Percentiles rank a stretch among this genome's conserved stretches.
These are phyloP conservation scores for Pholiota adiposa DNA, from an alignment of 1,284 basidiomycete species.

Conservation along the genomic window DNA sequence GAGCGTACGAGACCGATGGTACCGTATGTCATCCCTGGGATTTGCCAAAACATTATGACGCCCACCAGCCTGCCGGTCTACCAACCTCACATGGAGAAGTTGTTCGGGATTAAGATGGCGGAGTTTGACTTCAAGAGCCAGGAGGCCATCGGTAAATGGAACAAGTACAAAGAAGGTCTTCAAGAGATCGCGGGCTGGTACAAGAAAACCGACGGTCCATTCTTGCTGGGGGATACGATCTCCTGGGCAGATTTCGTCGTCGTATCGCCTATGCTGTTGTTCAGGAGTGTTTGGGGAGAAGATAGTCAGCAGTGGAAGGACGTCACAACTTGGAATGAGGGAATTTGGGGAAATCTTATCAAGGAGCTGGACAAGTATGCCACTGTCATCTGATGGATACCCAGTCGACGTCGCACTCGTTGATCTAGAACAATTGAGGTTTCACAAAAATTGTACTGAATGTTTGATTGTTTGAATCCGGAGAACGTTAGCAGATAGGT, in stretches of 20 bases:
- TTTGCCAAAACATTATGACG: not conserved
- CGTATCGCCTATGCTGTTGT: slow-evolving; percentile 19
- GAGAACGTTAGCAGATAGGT: no score
- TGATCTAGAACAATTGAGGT: no score
- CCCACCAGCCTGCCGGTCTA: not conserved
- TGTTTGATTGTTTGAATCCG: no score
- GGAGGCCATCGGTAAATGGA: not conserved
- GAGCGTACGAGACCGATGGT: not conserved
- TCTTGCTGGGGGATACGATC: not conserved
- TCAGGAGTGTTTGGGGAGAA: slow-evolving; percentile 8
- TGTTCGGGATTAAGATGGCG: not conserved
- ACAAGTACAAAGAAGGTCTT: not conserved
- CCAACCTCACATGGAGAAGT: not conserved
- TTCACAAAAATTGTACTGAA: no score
- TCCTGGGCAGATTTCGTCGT: slow-evolving; percentile 31
- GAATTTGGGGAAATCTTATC: slow-evolving; percentile 10
- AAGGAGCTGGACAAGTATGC: slow-evolving; percentile 25
- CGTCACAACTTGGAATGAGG: slow-evolving; percentile 10
- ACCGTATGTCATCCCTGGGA: not conserved
- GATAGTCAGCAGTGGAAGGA: slow-evolving; percentile 17
- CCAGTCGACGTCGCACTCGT: no score
- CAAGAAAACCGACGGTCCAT: slow-evolving; percentile 2
- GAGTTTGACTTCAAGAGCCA: not conserved
- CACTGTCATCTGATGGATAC: not conserved
- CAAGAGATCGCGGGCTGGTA: slow-evolving; percentile 2